Percentiles rank a stretch among this genome's conserved stretches.
phyloP scores from a whole-genome alignment of 257 asterid species.

The Salvia splendens region DNA sequence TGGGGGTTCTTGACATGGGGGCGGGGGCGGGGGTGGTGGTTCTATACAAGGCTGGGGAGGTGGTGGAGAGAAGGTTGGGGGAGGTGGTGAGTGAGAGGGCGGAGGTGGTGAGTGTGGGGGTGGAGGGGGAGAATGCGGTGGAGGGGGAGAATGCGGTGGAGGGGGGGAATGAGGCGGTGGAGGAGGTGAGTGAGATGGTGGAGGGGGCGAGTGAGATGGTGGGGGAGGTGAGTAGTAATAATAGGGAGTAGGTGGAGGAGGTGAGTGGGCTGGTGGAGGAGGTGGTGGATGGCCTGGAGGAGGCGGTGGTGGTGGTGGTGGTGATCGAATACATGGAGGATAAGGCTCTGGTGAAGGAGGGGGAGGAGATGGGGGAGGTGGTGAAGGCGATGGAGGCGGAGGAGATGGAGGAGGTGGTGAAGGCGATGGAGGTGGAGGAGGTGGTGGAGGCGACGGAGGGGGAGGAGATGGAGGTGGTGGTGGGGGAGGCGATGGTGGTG shows the following conservation, averaged over 20 bases:
- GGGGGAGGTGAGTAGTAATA: slow-evolving; percentile 44
- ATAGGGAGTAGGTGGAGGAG: slow-evolving; percentile 49
- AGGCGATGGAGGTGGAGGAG: slow-evolving; percentile 45
- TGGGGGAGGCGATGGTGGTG: slow-evolving; percentile 38
- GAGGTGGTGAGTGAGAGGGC: slow-evolving; percentile 51
- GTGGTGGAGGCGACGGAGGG: slow-evolving; percentile 40
- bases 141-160: slow-evolving; percentile 46
- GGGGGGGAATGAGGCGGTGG: slow-evolving; percentile 48
- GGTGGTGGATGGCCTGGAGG: slow-evolving; percentile 41
- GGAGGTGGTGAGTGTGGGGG: slow-evolving; percentile 45
- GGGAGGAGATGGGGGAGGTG: slow-evolving; percentile 33
- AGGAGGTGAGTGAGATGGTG: slow-evolving; percentile 36
- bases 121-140: slow-evolving; percentile 51
- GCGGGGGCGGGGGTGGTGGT: slow-evolving; percentile 63
- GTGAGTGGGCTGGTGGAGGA: slow-evolving; percentile 38
- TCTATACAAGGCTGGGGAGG: slow-evolving; percentile 63
- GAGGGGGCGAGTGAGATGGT: slow-evolving; percentile 41
- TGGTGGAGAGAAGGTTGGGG: slow-evolving; percentile 45
- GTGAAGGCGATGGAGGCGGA: slow-evolving; percentile 29
- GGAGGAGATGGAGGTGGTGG: slow-evolving; percentile 46
- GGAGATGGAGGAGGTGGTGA: slow-evolving; percentile 10
- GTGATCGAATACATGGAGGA: slow-evolving; percentile 37
- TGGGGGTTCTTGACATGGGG: slow-evolving; percentile 57
- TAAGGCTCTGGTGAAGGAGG: slow-evolving; percentile 34
- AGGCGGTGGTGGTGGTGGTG: slow-evolving; percentile 42